Conservation (phyloP, 2,329 filamentous ascomycete genomes). For the Botrytis galanthina region DNA sequence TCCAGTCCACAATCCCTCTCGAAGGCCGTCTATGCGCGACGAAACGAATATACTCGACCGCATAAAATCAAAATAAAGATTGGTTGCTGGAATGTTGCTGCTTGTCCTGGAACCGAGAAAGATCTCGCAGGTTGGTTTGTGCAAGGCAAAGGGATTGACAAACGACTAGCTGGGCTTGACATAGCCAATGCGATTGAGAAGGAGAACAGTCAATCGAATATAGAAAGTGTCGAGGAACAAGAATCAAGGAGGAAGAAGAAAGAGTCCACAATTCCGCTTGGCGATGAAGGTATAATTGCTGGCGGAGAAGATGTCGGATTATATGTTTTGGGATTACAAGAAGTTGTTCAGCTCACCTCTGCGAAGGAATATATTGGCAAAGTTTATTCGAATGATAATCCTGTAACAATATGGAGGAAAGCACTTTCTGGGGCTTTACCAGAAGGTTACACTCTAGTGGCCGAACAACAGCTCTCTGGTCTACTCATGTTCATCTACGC, state of each 20-base stretch:
- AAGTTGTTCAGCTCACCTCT: constrained; percentile 82
- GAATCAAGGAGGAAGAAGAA: constrained; percentile 47
- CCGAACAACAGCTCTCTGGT: constrained; percentile 82
- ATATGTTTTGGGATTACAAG: constrained; percentile 88
- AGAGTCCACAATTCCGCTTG: constrained; percentile 46
- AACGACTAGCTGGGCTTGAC: constrained; percentile 56
- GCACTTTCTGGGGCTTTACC: constrained; percentile 74
- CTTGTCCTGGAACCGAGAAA: constrained; percentile 78
- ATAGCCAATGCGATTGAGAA: constrained; percentile 43
- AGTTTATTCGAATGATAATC: constrained; percentile 68
- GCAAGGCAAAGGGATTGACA: constrained; percentile 67
- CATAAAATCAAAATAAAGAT: constrained; percentile 81
- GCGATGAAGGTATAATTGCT: constrained; percentile 43
- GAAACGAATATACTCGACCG: constrained; percentile 74
- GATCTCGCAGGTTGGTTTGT: constrained; percentile 90
- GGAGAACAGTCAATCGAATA: constrained; percentile 36
- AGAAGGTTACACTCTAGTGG: constrained; percentile 70
- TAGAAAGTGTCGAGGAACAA: constrained; percentile 47
- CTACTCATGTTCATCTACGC: constrained; percentile 83
- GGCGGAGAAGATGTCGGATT: constrained; percentile 73
- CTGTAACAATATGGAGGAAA: constrained; percentile 76
- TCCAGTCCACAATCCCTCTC: constrained; percentile 58
- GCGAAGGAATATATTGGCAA: constrained; percentile 72
- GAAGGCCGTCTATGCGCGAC: constrained; percentile 66
- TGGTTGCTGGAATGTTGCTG: constrained; percentile 93